Conservation (phyloP, 371 early-diverging fungal genomes). For the Mortierella sp. region DNA sequence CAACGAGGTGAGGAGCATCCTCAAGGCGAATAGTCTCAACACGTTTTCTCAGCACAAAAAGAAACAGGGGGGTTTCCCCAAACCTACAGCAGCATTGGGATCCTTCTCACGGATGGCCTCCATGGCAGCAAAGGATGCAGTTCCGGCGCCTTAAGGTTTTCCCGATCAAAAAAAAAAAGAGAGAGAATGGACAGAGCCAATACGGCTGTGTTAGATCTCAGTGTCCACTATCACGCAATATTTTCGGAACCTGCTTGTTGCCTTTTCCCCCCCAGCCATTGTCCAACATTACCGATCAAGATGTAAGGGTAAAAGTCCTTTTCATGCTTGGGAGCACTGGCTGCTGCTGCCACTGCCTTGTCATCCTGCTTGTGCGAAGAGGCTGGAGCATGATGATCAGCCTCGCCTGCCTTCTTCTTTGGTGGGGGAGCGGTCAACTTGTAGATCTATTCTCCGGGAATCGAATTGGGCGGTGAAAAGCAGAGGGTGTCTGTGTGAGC, state of each 20-base stretch:
- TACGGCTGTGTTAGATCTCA: too few relatives aligned
- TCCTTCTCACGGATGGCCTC: conserved; percentile 77
- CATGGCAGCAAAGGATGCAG: conserved; percentile 76
- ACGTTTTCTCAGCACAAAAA: too few relatives aligned
- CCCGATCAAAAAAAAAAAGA: neutral
- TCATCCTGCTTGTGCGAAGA: neutral
- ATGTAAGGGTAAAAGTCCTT: conserved; percentile 52
- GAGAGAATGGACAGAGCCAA: neutral
- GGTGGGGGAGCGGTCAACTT: conserved; percentile 69
- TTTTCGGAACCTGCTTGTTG: too few relatives aligned
- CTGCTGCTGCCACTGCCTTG: conserved; percentile 33
- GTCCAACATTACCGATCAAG: conserved; percentile 50
- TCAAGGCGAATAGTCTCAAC: too few relatives aligned
- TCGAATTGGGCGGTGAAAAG: neutral
- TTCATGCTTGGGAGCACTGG: conserved; percentile 22
- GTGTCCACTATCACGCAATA: too few relatives aligned
- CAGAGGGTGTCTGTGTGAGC: too few relatives aligned
- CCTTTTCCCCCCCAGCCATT: too few relatives aligned
- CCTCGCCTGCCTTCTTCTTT: conserved; percentile 52
- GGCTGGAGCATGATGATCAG: conserved; percentile 25
- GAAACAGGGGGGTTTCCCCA: too few relatives aligned
- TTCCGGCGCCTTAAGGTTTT: conserved; percentile 62
- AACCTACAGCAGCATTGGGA: conserved; percentile 69
- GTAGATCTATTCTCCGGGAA: conserved; percentile 47
- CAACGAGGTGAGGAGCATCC: too few relatives aligned